Percentiles rank a stretch among this genome's conserved stretches.
phyloP scores from a whole-genome alignment of 164 flowering plant genomes.

The Piper longum region DNA sequence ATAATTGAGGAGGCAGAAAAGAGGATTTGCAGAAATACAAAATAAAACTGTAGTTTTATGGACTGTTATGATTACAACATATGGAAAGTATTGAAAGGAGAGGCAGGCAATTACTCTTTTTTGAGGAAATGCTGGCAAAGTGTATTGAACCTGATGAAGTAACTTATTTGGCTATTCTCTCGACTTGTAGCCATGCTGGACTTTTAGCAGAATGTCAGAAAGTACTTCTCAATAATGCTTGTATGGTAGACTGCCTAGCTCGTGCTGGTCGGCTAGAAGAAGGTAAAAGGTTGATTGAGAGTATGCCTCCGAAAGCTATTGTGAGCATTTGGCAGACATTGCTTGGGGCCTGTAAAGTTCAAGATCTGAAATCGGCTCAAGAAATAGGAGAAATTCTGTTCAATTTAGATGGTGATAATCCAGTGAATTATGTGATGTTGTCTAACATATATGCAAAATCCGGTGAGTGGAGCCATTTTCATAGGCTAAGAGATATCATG shows the following conservation, averaged over 20 bases:
- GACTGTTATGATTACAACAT: constrained; percentile 76
- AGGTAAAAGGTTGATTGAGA: constrained; percentile 50
- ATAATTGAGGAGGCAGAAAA: constrained; percentile 41
- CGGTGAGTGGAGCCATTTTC: constrained; percentile 51
- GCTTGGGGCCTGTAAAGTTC: constrained; percentile 69
- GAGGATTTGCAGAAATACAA: constrained; percentile 29
- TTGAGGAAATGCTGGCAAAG: constrained; percentile 34
- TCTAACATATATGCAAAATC: constrained; percentile 59
- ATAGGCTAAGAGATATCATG: constrained; percentile 33
- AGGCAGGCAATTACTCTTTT: constrained; percentile 33
- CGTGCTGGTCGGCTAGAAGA: constrained; percentile 59
- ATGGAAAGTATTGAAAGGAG: constrained; percentile 70
- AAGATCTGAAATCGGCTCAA: constrained; percentile 41
- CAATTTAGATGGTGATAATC: constrained; percentile 40
- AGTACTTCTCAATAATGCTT: constrained; percentile 51
- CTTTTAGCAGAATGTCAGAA: constrained; percentile 38
- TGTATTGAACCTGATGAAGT: constrained; percentile 51
- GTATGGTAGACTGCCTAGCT: constrained; percentile 73
- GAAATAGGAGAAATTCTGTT: constrained; percentile 55
- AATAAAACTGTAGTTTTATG: constrained; percentile 46
- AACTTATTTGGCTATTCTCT: constrained; percentile 60
- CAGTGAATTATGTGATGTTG: constrained; percentile 69
- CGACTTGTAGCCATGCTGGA: constrained; percentile 84
- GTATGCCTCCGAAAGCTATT: constrained; percentile 46
- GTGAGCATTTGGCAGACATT: constrained; percentile 72